Evolutionary conservation across 805 yeast species (phyloP), one percentile per base, ranked within the genome.

Genomic region (Cyberlindnera bimundalis): DNA sequence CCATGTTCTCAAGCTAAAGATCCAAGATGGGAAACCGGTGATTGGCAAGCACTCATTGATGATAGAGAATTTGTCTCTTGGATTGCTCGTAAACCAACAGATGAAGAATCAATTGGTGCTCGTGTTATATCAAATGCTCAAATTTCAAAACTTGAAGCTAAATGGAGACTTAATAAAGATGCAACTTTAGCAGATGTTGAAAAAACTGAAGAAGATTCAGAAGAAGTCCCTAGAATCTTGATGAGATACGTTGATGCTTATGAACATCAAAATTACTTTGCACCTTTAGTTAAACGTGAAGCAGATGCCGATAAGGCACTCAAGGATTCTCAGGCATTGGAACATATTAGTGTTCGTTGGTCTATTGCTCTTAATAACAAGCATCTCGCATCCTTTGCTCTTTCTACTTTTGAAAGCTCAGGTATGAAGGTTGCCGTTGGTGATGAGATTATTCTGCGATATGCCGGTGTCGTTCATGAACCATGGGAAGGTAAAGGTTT

Each of bases 11-110:
- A 81, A 56, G 61, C 71, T 8, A 80, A 83, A 49, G 87, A 84
- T 60, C 65, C 74, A 21, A 79, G 81, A 53, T 90, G 96, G 97
- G 96, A 88, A 53, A 81, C 90, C 0, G 75, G 71, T 30, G 83
- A 84, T 45, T 90, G 97, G 97, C 87, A 83, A 55, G 75, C 96
- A 0, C 66, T 90, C 40, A 85, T 90, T 42, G 91, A 84, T 49
- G 82, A 87, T 49, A 71, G 95, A 28, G 81, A 77, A 47, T 76
- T 90, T 43, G 66, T 90, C 42, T 67, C 87, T 2, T 90, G 96
- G 96, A 76, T 90, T 11, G 90, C 88, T 0, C 67, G 78, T 2
- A 70, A 66, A 4, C 95, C 96, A 0, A 53, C 69, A 2, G 88
- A 81, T 40, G 86, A 77, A 21, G 84, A 81, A 35, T 60, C 70